phyloP scores from a whole-genome alignment of 1,284 basidiomycete genomes.

The Gymnopus androsaceus region DNA sequence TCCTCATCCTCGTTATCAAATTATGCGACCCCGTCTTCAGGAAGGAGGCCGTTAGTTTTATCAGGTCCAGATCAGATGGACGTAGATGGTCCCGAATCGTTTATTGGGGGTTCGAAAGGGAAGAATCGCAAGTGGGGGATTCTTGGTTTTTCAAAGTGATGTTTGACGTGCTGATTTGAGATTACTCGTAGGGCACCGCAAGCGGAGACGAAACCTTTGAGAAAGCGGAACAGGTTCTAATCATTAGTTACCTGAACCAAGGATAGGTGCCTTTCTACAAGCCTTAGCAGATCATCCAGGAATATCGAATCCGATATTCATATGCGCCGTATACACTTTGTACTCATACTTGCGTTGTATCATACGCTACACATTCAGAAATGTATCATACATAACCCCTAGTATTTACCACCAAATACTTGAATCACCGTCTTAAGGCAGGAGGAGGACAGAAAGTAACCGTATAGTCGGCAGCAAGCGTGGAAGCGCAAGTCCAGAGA shows the following conservation, averaged over 20 bases:
- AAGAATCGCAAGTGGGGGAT: conserved; percentile 52
- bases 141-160: background rate
- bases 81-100: conserved; percentile 39
- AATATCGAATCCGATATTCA: too few relatives aligned
- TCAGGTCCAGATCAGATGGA: conserved; percentile 52
- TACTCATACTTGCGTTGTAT: background rate
- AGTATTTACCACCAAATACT: too few relatives aligned
- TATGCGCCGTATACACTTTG: too few relatives aligned
- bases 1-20: conserved; percentile 23
- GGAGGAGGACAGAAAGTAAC: conserved; percentile 15
- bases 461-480: conserved; percentile 6
- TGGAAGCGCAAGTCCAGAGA: conserved; percentile 7
- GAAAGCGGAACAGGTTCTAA: conserved; percentile 46
- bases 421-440: too few relatives aligned
- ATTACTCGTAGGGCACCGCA: conserved; percentile 28
- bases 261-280: too few relatives aligned
- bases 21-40: conserved; percentile 15
- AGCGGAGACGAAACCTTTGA: conserved; percentile 36
- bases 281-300: too few relatives aligned
- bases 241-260: background rate
- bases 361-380: background rate
- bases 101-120: conserved; percentile 18
- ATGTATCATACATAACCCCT: background rate
- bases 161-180: background rate
- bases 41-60: conserved; percentile 26